Base-by-base conservation (phyloP, 2,329 filamentous ascomycete genomes). In the Aureobasidium musti region DNA sequence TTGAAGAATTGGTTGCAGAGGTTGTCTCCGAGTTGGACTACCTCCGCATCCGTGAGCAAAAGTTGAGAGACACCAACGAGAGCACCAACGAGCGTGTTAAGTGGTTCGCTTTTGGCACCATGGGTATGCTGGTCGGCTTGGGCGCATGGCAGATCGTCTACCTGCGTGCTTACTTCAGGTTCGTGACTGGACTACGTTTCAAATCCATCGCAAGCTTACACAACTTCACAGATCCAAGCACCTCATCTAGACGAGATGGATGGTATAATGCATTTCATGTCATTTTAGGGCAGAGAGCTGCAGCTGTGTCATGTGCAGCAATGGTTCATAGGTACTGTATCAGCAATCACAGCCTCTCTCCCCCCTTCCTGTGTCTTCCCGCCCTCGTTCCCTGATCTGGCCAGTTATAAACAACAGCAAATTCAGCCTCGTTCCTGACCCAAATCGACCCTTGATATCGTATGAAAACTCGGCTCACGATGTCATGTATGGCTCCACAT, bases 101-200 rank as follows among this genome's bases (percentile, higher is more conserved):
- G 84, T 98, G 92, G 92, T 99, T 99, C 80, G 94, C 94, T 57
- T 88, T 97, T 77, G 87, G 89, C 71, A 98, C 94, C 33, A 98
- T 97, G 82, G 90, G 92, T 69, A 89, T 97, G 83, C 82, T 99
- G 73, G 83, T 97, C 71, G 91, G 87, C 39, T 83, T 99, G 73
- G 96, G 95, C 79, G 92, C 83, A 49, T 99, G 95, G 95, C 95
- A 99, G 87, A 91, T 99, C 76, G 88, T 99, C 77, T 99, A 99
- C 81, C 84, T 99, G 80, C 86, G 95, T 78, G 93, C 94, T 70
- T 99, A 99, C 84, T 99, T 99, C 85, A 88, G 92, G 84, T 91
- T 78, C 75, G 79, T 77, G 35, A 8, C 8, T 59, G 5, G 3
- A n/a, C 4, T 3, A n/a, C 17, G 26, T 39, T n/a, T 5, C 5